Percentiles rank a stretch among this genome's conserved stretches.
phyloP scores from a whole-genome alignment of 139 green algal genomes.

The Chlamydomonas sp. region DNA sequence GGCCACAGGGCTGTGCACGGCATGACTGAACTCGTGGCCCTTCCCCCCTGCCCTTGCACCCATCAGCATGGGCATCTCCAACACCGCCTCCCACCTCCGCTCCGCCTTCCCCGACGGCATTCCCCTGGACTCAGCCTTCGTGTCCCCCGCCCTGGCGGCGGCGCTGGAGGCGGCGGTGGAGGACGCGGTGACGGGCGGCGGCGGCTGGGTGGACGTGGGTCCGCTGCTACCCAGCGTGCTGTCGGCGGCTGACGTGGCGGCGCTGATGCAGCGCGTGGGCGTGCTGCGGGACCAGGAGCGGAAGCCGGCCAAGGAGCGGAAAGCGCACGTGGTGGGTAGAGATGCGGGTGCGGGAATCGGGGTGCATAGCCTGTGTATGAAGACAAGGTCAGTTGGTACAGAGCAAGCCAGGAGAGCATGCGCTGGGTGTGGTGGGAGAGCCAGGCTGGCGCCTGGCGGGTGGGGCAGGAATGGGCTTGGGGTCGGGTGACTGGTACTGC shows the following conservation, averaged over 20 bases:
- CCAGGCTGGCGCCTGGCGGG: no score
- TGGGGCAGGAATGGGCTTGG: no score
- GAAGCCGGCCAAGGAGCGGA: slow-evolving; percentile 12
- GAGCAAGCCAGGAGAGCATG: no score
- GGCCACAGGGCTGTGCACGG: not conserved
- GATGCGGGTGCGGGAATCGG: not conserved
- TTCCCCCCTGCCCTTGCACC: not conserved
- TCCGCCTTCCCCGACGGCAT: slow-evolving; percentile 72
- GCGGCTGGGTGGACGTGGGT: slow-evolving; percentile 58
- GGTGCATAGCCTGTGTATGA: not conserved
- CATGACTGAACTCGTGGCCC: no score
- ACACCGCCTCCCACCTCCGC: slow-evolving; percentile 61
- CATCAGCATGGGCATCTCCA: slow-evolving; percentile 64
- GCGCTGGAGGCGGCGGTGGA: slow-evolving; percentile 73
- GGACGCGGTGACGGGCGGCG: slow-evolving; percentile 48
- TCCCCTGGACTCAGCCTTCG: slow-evolving; percentile 69
- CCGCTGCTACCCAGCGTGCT: slow-evolving; percentile 64
- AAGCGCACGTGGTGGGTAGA: not conserved
- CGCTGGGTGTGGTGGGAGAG: no score
- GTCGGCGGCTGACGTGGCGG: slow-evolving; percentile 45
- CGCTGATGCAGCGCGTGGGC: slow-evolving; percentile 49
- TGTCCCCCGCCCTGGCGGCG: slow-evolving; percentile 64
- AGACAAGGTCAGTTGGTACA: not conserved
- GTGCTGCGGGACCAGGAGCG: slow-evolving; percentile 2
- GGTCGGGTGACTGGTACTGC: no score